Conservation (phyloP, 2,329 filamentous ascomycete genomes). For the Torrubiella hemipterigena region DNA sequence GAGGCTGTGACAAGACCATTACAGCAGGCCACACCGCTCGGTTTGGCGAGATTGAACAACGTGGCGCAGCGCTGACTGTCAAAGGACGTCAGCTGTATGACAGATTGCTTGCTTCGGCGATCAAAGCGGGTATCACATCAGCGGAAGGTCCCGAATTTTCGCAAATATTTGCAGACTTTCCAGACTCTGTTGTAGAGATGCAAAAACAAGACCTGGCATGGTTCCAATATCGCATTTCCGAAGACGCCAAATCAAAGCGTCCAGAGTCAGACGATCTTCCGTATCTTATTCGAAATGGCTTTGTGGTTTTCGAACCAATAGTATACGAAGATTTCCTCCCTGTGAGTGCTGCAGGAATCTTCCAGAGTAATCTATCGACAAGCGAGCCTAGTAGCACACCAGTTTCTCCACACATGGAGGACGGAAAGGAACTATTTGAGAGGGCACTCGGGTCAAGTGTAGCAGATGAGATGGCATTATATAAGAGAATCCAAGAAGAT, state of each 20-base stretch:
- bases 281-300: not conserved
- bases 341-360: not conserved
- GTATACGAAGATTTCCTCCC: not conserved
- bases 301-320: not conserved
- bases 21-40: conserved; percentile 35
- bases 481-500: not conserved
- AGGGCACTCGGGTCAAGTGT: not conserved
- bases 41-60: conserved; percentile 41
- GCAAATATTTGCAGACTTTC: not conserved
- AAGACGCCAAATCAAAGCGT: not conserved
- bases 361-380: not conserved
- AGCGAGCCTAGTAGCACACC: not conserved
- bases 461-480: not conserved
- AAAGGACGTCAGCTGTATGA: conserved; percentile 34
- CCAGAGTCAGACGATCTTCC: not conserved
- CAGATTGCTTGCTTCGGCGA: conserved; percentile 17
- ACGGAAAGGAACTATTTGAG: not conserved
- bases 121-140: not conserved
- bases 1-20: no score
- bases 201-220: not conserved
- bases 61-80: conserved; percentile 35
- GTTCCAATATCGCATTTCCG: not conserved
- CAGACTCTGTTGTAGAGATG: not conserved
- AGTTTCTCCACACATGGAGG: not conserved
- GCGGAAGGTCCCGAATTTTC: not conserved